phyloP scores from a whole-genome alignment of 805 yeast genomes.

The Lachancea thermotolerans region DNA sequence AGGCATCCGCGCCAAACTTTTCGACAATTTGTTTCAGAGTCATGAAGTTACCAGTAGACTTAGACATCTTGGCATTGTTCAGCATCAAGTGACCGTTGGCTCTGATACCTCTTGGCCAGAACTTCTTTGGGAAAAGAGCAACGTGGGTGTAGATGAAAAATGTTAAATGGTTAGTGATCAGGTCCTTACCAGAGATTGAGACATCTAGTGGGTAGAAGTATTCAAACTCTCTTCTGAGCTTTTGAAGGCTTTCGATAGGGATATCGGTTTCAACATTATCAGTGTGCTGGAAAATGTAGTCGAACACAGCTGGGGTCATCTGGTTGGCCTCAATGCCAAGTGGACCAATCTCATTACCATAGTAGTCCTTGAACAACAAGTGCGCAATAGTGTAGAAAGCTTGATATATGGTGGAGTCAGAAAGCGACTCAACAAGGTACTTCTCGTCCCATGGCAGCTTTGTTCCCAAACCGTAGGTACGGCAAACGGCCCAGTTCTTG shows the following conservation, averaged over 20 bases:
- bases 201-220: slow-evolving; percentile 93
- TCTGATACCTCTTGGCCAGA: slow-evolving; percentile 94
- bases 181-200: slow-evolving; percentile 91
- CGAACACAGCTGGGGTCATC: slow-evolving; percentile 90
- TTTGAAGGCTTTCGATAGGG: slow-evolving; percentile 57
- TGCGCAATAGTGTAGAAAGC: slow-evolving; percentile 89
- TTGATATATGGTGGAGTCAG: slow-evolving; percentile 95
- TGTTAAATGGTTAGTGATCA: slow-evolving; percentile 94
- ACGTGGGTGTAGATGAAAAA: slow-evolving; percentile 91
- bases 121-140: slow-evolving; percentile 82
- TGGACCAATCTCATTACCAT: slow-evolving; percentile 70
- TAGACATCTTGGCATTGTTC: slow-evolving; percentile 96
- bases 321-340: slow-evolving; percentile 72
- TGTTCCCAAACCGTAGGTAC: slow-evolving; percentile 94
- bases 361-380: slow-evolving; percentile 76
- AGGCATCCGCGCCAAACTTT: slow-evolving; percentile 95
- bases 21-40: slow-evolving; percentile 77
- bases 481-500: slow-evolving; percentile 96
- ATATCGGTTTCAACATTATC: slow-evolving; percentile 54
- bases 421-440: slow-evolving; percentile 86
- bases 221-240: slow-evolving; percentile 88
- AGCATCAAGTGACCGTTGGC: slow-evolving; percentile 92
- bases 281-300: slow-evolving; percentile 73
- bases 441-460: slow-evolving; percentile 94
- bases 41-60: slow-evolving; percentile 94